Evolutionary conservation across 1,284 basidiomycete genomes (phyloP), one percentile per base, ranked within the genome.

Genomic region (Fomitopsis palustris): DNA sequence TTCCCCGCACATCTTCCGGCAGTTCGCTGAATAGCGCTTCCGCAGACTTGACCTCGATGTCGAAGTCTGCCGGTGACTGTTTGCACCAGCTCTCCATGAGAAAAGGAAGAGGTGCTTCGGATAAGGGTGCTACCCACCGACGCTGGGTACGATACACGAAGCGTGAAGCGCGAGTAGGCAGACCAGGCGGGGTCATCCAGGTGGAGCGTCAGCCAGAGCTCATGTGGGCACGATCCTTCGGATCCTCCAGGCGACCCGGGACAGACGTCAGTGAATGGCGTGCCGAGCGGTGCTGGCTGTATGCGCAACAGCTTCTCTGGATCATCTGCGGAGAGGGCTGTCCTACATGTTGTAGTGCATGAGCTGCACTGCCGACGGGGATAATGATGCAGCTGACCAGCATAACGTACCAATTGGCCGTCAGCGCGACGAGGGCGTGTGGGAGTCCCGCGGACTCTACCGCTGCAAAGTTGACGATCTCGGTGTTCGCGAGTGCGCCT

Each of bases 141-240:
- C 55, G 86, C 87, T 29, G 85, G 79, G 82, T 83, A 88, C 37
- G 87, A 89, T 17, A 86, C 60, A 38, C 86, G 75, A 33, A 88
- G 71, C 1, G 86, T 87, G 65, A 84, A 88, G 42, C 78, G 77
- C 23, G 73, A 64, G 65, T 81, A 80, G 1, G 64, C 59, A 9
- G 61, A 63, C 85, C 86, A 88, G 4, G 59, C 59, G 1, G 65
- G 62, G 60, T 74, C 69, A 64, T 83, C 81, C 17, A 86, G 69
- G 67, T 85, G 79, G 7, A 89, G 75, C 10, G 71, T 64, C 23
- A 85, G 57, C 86, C 87, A 88, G 12, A 80, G 63, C 61, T 85
- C 84, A 64, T 86, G 76, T 4, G 76, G 74, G 62, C 84, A 86
- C 19, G 66, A 56, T 17, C 51, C 41, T 9, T 55, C 43, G 23